phyloP scores from a whole-genome alignment of 108 stramenopile species.

The Cyclostephanos invisitatus region DNA sequence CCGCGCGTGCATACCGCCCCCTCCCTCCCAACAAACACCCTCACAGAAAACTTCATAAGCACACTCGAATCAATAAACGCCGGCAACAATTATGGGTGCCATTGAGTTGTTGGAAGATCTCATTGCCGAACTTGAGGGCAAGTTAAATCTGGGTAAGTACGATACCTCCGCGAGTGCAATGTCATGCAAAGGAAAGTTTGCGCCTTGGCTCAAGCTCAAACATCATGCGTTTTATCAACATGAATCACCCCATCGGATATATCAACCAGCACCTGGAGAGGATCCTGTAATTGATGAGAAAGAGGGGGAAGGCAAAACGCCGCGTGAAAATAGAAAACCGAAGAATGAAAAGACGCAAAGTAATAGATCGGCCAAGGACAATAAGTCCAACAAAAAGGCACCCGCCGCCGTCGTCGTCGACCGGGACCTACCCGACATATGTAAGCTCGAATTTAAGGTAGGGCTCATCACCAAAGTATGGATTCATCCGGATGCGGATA shows the following conservation, averaged over 20 bases:
- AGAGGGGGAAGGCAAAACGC: slow-evolving; percentile 6
- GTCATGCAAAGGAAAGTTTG: neutral
- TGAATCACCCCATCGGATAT: neutral
- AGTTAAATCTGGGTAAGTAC: slow-evolving; percentile 57
- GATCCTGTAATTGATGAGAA: neutral
- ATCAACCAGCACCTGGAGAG: slow-evolving; percentile 46
- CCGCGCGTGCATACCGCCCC: too few relatives aligned
- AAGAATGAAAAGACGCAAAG: slow-evolving; percentile 41
- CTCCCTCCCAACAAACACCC: too few relatives aligned
- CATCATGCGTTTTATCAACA: neutral
- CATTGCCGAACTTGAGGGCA: slow-evolving; percentile 79
- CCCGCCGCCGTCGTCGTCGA: slow-evolving; percentile 26
- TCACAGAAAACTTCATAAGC: too few relatives aligned
- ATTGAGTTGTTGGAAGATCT: slow-evolving; percentile 73
- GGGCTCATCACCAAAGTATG: slow-evolving; percentile 91
- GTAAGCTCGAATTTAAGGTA: slow-evolving; percentile 90
- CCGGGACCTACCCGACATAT: slow-evolving; percentile 75
- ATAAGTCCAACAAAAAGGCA: slow-evolving; percentile 15
- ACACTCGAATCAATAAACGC: too few relatives aligned
- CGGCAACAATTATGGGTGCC: slow-evolving; percentile 32
- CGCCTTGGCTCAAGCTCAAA: too few relatives aligned
- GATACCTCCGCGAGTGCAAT: neutral
- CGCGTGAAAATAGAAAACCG: neutral
- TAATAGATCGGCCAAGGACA: slow-evolving; percentile 26
- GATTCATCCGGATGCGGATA: slow-evolving; percentile 96